phyloP scores from a whole-genome alignment of 495 filamentous ascomycete genomes.

The Chaetomidium leptoderma region DNA sequence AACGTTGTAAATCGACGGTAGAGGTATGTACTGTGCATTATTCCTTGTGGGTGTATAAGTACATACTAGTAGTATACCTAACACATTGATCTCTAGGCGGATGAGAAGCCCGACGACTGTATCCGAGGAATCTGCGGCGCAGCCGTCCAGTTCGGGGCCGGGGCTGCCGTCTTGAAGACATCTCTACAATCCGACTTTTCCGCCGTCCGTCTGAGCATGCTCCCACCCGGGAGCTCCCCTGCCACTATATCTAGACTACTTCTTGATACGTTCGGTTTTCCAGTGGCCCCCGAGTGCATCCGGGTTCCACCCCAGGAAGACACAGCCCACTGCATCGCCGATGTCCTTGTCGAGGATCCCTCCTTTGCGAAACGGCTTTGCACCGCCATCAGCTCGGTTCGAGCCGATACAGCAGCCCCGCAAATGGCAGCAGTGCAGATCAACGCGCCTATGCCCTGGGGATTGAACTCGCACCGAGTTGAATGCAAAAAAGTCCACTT shows the following conservation, averaged over 20 bases:
- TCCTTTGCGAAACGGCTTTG: conserved; percentile 19
- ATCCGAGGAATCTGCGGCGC: conserved; percentile 26
- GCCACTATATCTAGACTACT: conserved; percentile 15
- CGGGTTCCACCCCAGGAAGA: neutral
- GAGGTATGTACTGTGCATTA: no score
- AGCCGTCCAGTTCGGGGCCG: conserved; percentile 28
- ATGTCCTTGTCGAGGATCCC: conserved; percentile 27
- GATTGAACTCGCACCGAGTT: conserved; percentile 21
- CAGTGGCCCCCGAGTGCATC: conserved; percentile 6
- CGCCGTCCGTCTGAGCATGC: conserved; percentile 25
- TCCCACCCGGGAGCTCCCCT: conserved; percentile 22
- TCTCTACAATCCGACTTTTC: conserved; percentile 31
- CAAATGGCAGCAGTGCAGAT: conserved; percentile 14
- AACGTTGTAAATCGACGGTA: no score
- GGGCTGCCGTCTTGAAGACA: conserved; percentile 24
- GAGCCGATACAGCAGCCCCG: neutral
- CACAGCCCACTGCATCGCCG: conserved; percentile 12
- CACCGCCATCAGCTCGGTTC: neutral
- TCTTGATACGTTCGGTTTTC: conserved; percentile 10
- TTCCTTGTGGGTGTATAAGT: neutral
- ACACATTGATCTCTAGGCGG: neutral
- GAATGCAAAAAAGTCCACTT: conserved; percentile 32
- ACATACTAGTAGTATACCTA: neutral
- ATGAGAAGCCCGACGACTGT: conserved; percentile 20
- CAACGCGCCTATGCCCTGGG: conserved; percentile 16